These are phyloP conservation scores for Hypoxylon sp. DNA, from an alignment of 2,329 filamentous ascomycete species.

Conservation along the genomic window DNA sequence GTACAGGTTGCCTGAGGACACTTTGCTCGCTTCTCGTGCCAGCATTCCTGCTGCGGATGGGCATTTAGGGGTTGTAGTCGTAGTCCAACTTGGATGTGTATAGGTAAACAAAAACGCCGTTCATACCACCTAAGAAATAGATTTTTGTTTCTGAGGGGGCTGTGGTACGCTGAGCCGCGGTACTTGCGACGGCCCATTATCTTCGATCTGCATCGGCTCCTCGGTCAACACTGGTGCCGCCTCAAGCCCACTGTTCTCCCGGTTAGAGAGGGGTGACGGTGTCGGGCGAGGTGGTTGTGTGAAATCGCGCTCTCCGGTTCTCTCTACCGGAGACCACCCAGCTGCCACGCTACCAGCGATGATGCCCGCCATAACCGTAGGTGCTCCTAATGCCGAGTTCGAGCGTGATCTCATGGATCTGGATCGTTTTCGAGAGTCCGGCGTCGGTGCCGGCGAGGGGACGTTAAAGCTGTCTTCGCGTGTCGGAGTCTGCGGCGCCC, in stretches of 20 bases:
- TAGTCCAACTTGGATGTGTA: conserved; percentile 12
- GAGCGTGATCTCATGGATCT: conserved; percentile 71
- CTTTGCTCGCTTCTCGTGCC: conserved; percentile 12
- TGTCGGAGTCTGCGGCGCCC: conserved; percentile 68
- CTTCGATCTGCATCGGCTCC: conserved; percentile 48
- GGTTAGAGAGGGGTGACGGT: conserved; percentile 43
- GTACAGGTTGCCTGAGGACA: conserved; percentile 26
- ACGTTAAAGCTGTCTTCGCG: conserved; percentile 61
- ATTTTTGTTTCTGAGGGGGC: conserved; percentile 45
- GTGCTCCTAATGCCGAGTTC: conserved; percentile 76
- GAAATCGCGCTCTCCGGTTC: conserved; percentile 49
- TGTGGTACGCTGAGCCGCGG: conserved; percentile 44
- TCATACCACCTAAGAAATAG: conserved; percentile 46
- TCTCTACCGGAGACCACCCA: conserved; percentile 76
- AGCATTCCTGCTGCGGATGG: conserved; percentile 5
- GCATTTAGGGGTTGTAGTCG: conserved; percentile 2
- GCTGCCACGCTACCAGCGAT: conserved; percentile 79
- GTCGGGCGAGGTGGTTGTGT: conserved; percentile 45
- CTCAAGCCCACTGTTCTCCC: conserved; percentile 42
- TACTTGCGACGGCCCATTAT: conserved; percentile 37
- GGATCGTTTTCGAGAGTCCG: conserved; percentile 69
- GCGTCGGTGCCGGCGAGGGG: conserved; percentile 60
- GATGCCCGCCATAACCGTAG: conserved; percentile 84
- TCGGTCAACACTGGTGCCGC: conserved; percentile 44
- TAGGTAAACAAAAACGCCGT: conserved; percentile 35